A percentile compares a stretch with the other conserved stretches of the same genome.
Evolutionary conservation across 2,329 filamentous ascomycete species (phyloP).

Genomic region (Fonsecaea monophora): DNA sequence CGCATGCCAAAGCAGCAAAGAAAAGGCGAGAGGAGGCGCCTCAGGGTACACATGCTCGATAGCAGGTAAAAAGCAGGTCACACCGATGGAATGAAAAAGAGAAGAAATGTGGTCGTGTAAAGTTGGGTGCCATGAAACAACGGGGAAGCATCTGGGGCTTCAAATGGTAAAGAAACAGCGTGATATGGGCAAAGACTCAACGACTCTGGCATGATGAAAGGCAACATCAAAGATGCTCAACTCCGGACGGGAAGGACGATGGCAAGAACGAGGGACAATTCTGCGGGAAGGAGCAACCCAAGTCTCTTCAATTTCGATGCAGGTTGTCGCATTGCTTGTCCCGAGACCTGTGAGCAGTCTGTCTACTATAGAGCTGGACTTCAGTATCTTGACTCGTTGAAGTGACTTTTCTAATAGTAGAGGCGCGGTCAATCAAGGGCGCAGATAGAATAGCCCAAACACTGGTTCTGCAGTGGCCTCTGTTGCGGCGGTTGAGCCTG

Average conservation of each 20-base stretch:
- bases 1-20: slow-evolving; percentile 28
- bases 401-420: background rate
- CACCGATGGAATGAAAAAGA: slow-evolving; percentile 22
- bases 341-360: background rate
- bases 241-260: background rate
- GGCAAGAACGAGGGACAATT: background rate
- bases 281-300: background rate
- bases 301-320: background rate
- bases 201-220: slow-evolving; percentile 4
- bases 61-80: slow-evolving; percentile 19
- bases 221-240: background rate
- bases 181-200: slow-evolving; percentile 7
- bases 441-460: background rate
- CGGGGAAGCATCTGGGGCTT: slow-evolving; percentile 5
- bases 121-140: slow-evolving; percentile 21
- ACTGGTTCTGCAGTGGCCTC: background rate
- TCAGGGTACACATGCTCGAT: slow-evolving; percentile 25
- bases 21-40: slow-evolving; percentile 21
- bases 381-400: background rate
- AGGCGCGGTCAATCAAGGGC: background rate
- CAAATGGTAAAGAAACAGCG: slow-evolving; percentile 3
- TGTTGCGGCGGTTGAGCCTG: background rate
- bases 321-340: background rate
- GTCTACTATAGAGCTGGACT: background rate
- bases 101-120: slow-evolving; percentile 26